Evolutionary conservation across 345 rosid genomes (phyloP), one percentile per base, ranked within the genome.

Genomic region (Xanthoceras sorbifolium): DNA sequence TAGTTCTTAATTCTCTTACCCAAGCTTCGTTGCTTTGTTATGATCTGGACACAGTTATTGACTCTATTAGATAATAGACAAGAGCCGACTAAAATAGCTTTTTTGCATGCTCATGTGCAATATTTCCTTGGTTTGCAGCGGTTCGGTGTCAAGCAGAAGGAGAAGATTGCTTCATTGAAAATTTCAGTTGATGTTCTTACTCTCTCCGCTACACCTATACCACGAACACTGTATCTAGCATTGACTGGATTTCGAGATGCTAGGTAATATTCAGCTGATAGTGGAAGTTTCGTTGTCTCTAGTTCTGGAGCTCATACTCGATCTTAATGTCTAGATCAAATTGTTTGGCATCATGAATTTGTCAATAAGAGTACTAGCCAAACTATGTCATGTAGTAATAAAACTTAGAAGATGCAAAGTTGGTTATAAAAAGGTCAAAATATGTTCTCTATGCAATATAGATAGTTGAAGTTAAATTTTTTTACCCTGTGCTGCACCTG

Each of bases 201-300:
- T 79, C 91, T 95, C 36, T 93, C 99, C 1, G 99, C 98, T 71
- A 93, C 99, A 75, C 99, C 99, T 64, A 95, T 95, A 77, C 99
- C 99, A 44, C 90, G 99, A 77, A 95, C 97, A 9, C 93, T 95
- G 63, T 95, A 95, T 85, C 85, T 95, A 84, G 96, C 98, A 60
- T 82, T 95, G 86, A 95, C 97, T 60, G 97, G 99, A 74, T 95
- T 95, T 89, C 98, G 97, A 69, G 99, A 95, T 92, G 98, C 99
- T 64, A 95, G 98, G 99, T 95, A 87, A 83, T 66, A 48, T 74
- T 57, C 11, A 26, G 77, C 44, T 65, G 50, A 64, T 70, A 48
- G 44, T 23, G 22, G 14, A 52, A 79, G 50, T 78, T 69, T 79
- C 17, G 31, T 18, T 28, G 29, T 26, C 38, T 71, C 73, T 70